Percentiles rank a stretch among this genome's conserved stretches.
Conservation (phyloP, 1,284 basidiomycete species). For the Microbotryum violaceum region DNA sequence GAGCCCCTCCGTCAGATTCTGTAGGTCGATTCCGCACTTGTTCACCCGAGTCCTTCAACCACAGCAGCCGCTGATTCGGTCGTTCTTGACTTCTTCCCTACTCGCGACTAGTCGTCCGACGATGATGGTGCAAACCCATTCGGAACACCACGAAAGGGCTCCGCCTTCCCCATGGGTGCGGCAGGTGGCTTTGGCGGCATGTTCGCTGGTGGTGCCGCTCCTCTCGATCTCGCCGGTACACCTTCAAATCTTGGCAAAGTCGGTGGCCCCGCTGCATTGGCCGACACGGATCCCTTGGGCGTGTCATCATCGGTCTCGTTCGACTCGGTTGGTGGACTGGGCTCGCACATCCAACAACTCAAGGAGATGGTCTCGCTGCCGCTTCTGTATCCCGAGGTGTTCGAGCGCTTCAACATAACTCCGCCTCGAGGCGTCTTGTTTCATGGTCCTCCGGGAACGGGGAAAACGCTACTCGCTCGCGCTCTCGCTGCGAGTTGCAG, state of each 20-base stretch:
- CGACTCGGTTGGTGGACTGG: constrained; percentile 93
- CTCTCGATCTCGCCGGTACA: constrained; percentile 28
- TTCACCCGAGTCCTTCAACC: neutral
- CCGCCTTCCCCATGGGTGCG: constrained; percentile 31
- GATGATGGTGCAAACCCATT: constrained; percentile 27
- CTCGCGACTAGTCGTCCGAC: constrained; percentile 20
- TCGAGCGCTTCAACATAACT: constrained; percentile 88
- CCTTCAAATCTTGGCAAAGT: constrained; percentile 68
- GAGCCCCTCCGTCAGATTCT: constrained; percentile 23
- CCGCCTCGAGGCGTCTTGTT: constrained; percentile 96
- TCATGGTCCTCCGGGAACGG: constrained; percentile 91
- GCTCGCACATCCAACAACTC: constrained; percentile 90
- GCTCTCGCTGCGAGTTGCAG: constrained; percentile 91
- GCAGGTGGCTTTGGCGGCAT: constrained; percentile 31
- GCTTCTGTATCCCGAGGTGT: constrained; percentile 92
- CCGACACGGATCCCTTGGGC: constrained; percentile 92
- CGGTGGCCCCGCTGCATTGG: constrained; percentile 67
- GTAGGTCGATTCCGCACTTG: constrained; percentile 5
- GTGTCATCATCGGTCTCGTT: constrained; percentile 92
- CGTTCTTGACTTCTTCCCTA: neutral
- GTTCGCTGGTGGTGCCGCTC: constrained; percentile 34
- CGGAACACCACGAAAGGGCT: constrained; percentile 28
- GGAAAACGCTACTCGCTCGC: constrained; percentile 85
- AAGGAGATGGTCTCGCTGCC: constrained; percentile 99
- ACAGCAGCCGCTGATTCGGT: neutral